These are phyloP conservation scores for Piper betle DNA, from an alignment of 164 flowering plant species.

Conservation along the genomic window DNA sequence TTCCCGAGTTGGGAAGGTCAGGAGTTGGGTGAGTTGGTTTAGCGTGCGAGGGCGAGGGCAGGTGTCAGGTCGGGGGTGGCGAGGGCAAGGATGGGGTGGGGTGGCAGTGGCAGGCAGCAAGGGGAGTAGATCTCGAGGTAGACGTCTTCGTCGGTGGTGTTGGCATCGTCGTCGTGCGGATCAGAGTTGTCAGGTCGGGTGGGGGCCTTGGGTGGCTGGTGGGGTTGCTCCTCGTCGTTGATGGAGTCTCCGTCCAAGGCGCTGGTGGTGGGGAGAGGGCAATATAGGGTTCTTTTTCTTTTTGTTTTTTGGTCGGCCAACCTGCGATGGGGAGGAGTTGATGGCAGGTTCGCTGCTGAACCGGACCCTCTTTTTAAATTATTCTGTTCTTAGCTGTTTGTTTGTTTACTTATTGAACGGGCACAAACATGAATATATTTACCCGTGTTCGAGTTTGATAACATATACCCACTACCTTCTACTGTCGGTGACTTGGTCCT, in stretches of 20 bases:
- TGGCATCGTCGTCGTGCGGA: constrained; percentile 21
- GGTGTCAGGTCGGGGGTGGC: constrained; percentile 1
- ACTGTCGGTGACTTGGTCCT: too few relatives aligned
- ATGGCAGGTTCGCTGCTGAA: background rate
- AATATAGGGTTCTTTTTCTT: constrained; percentile 4
- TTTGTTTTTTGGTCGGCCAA: background rate
- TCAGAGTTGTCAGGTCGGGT: background rate
- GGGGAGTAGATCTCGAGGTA: background rate
- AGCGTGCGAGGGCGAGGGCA: constrained; percentile 33
- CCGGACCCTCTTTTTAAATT: too few relatives aligned
- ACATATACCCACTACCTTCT: too few relatives aligned
- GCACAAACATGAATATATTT: too few relatives aligned
- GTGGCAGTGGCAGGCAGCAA: background rate
- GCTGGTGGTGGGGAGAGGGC: background rate
- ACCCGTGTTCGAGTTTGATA: too few relatives aligned
- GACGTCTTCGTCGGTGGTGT: constrained; percentile 15
- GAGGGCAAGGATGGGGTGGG: constrained; percentile 4
- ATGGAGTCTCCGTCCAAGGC: background rate
- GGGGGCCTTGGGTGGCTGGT: background rate
- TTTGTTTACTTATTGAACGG: too few relatives aligned
- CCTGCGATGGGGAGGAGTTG: background rate
- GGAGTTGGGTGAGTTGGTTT: constrained; percentile 30
- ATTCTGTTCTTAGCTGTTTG: too few relatives aligned
- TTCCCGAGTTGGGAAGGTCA: constrained; percentile 16
- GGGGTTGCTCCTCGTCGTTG: background rate